These are phyloP conservation scores for Lipomyces kockii DNA, from an alignment of 805 yeast genomes.

Conservation along the genomic window DNA sequence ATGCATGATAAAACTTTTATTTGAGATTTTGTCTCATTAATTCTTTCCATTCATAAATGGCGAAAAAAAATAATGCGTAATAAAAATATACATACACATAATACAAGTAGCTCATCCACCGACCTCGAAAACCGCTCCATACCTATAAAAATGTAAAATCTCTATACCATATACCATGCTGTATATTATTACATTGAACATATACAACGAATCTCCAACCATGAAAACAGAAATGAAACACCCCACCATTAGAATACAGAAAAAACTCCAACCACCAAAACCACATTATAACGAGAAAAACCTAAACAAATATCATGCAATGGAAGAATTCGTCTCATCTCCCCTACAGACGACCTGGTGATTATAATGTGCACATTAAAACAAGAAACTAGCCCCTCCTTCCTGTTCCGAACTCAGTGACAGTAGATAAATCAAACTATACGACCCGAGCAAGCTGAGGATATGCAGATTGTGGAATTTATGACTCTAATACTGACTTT, in stretches of 20 bases:
- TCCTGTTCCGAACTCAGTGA: not conserved
- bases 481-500: not conserved
- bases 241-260: not conserved
- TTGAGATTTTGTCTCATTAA: not conserved
- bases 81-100: not conserved
- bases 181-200: not conserved
- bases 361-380: not conserved
- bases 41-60: not conserved
- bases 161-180: not conserved
- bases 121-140: not conserved
- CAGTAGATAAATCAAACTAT: not conserved
- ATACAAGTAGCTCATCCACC: not conserved
- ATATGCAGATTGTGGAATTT: not conserved
- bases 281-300: not conserved
- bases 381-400: not conserved
- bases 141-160: not conserved
- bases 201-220: not conserved
- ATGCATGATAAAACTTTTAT: not conserved
- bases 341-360: not conserved
- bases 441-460: not conserved
- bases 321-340: not conserved
- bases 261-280: not conserved
- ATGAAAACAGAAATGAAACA: not conserved
- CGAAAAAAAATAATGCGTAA: not conserved
- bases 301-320: not conserved